phyloP scores from a whole-genome alignment of 139 green algal genomes.

The Penium margaritaceum region DNA sequence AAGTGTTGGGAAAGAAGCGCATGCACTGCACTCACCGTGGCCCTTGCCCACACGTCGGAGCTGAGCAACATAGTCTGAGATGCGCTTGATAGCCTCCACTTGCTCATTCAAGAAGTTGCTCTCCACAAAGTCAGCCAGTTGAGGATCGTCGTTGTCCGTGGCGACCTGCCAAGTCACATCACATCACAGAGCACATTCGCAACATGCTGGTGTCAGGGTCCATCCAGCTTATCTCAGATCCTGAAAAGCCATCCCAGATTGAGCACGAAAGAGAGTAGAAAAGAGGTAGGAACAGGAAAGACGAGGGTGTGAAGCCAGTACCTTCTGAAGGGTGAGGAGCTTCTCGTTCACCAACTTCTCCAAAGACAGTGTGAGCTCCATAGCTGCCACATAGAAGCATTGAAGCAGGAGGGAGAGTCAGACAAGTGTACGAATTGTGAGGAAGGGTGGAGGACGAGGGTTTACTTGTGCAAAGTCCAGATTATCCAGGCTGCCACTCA shows the following conservation, averaged over 20 bases:
- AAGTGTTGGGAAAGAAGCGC: neutral
- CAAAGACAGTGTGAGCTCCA: conserved; percentile 84
- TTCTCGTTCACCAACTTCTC: conserved; percentile 95
- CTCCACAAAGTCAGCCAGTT: too few relatives aligned
- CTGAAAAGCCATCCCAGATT: neutral
- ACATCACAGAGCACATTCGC: neutral
- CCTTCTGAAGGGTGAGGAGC: conserved; percentile 63
- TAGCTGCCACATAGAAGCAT: conserved; percentile 25
- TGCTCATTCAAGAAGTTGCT: too few relatives aligned
- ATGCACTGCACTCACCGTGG: conserved; percentile 58
- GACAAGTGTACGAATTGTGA: neutral
- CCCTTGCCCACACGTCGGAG: conserved; percentile 82
- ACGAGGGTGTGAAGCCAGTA: neutral
- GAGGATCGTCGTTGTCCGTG: too few relatives aligned
- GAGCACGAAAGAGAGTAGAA: neutral
- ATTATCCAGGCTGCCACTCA: too few relatives aligned
- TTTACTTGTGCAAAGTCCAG: too few relatives aligned
- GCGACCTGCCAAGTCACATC: too few relatives aligned
- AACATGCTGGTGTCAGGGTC: too few relatives aligned
- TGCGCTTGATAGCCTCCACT: conserved; percentile 72
- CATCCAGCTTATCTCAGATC: too few relatives aligned
- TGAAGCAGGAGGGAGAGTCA: neutral
- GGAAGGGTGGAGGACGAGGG: too few relatives aligned
- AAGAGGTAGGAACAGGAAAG: neutral
- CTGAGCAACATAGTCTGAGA: conserved; percentile 77